A percentile compares a stretch with the other conserved stretches of the same genome.
Evolutionary conservation across 73 alveolate genomes (phyloP).

Genomic region (Paramecium sexaurelia): DNA sequence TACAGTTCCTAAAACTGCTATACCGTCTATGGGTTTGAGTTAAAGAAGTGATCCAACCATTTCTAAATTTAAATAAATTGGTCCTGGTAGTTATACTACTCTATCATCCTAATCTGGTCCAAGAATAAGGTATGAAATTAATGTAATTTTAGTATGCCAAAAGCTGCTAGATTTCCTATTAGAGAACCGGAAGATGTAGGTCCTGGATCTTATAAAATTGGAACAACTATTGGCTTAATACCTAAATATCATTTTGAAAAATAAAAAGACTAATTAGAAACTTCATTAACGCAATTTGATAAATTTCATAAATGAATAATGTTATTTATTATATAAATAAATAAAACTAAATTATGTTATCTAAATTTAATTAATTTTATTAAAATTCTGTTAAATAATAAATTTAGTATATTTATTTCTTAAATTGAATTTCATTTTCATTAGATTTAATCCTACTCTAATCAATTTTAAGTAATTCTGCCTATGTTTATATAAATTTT

Average conservation of each 20-base stretch:
- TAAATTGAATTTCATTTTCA: too few species aligned
- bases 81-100: constrained; percentile 2
- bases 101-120: not conserved
- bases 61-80: constrained; percentile 30
- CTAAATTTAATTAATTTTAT: too few species aligned
- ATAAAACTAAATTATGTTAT: not conserved
- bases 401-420: too few species aligned
- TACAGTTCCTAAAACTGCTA: constrained; percentile 34
- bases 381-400: too few species aligned
- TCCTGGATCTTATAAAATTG: constrained; percentile 50
- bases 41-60: constrained; percentile 21
- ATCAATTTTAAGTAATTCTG: too few species aligned
- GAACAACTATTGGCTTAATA: constrained; percentile 31
- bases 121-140: not conserved
- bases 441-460: too few species aligned
- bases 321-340: not conserved
- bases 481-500: too few species aligned
- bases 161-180: constrained; percentile 49
- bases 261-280: not conserved
- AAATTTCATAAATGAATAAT: constrained; percentile 7
- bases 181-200: constrained; percentile 46
- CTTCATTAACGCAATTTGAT: constrained; percentile 23
- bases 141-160: constrained; percentile 3
- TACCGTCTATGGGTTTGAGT: constrained; percentile 1
- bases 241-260: constrained; percentile 59